Conservation (phyloP, 1,139 yeast species). For the Blastobotrys serpentis region DNA sequence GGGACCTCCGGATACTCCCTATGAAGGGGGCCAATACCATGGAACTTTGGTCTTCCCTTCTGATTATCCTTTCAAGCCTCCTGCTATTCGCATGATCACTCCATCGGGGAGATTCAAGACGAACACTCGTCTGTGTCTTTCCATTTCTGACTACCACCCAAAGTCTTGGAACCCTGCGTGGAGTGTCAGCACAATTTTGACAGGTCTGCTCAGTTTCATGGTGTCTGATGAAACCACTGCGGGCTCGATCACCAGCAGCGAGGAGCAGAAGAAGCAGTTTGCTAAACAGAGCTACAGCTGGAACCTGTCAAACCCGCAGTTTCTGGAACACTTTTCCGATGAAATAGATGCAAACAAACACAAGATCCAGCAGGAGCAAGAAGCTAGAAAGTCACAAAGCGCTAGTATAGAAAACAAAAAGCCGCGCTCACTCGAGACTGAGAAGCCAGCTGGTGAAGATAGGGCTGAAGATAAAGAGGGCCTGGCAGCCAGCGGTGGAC, state of each 20-base stretch:
- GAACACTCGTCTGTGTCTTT: slow-evolving; percentile 75
- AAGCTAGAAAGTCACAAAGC: background rate
- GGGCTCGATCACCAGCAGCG: slow-evolving; percentile 49
- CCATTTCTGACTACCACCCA: slow-evolving; percentile 92
- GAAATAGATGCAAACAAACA: slow-evolving; percentile 49
- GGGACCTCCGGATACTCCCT: slow-evolving; percentile 88
- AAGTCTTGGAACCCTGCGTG: slow-evolving; percentile 94
- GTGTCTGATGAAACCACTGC: slow-evolving; percentile 34
- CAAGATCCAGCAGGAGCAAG: slow-evolving; percentile 9
- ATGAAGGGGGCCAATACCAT: slow-evolving; percentile 83
- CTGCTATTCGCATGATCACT: slow-evolving; percentile 84
- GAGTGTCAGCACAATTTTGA: slow-evolving; percentile 82
- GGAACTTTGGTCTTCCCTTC: slow-evolving; percentile 81
- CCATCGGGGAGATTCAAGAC: slow-evolving; percentile 81
- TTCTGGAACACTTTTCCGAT: slow-evolving; percentile 67
- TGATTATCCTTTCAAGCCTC: slow-evolving; percentile 92
- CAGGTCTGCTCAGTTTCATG: slow-evolving; percentile 85
- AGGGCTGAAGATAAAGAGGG: slow-evolving; percentile 9
- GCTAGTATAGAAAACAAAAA: background rate
- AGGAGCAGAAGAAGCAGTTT: slow-evolving; percentile 43
- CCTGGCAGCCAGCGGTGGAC: slow-evolving; percentile 11
- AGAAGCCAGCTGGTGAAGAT: slow-evolving; percentile 1
- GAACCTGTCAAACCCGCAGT: slow-evolving; percentile 61
- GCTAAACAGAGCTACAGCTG: slow-evolving; percentile 61
- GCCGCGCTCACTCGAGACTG: slow-evolving; percentile 4